Base-by-base conservation (phyloP, 2,329 filamentous ascomycete genomes). In the Neofusicoccum parvum region DNA sequence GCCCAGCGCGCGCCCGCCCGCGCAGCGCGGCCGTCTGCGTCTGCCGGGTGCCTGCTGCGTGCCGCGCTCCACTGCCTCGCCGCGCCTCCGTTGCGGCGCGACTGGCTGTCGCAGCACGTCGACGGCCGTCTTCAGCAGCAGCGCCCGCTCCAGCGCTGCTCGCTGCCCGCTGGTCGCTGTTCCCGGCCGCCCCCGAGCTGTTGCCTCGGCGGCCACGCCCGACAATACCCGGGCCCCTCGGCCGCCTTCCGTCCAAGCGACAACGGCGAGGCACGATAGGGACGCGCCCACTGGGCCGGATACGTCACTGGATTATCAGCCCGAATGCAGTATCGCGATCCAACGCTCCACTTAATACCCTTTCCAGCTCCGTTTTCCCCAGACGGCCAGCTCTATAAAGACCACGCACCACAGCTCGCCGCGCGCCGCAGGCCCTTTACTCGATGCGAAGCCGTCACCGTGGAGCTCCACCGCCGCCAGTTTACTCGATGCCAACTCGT, bases 141-240 rank as follows among this genome's bases (percentile, higher is more conserved):
- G 46, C 46, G 32, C 15, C 14, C 23, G 32, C 49, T 51, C 49
- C 46, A 49, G 20, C 45, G 20, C 3, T 23, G 23, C 23, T 23
- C 23, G 23, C 23, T 23, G 23, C 23, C 23, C 23, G 23, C 23
- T 23, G 23, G 23, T 23, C 3, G 23, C 32, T 15, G 49, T 5
- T 51, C 39, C 54, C 54, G 54, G 54, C 32, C 11, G 23, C 39
- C 39, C 14, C 54, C 54, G 54, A 46, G 41, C 41, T n/a, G 17
- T 20, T 45, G 54, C 54, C 54, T 59, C 54, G 54, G 20, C 56
- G 56, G 56, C 41, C 56, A 48, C 12, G 41, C 48, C 56, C 56
- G 56, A 60, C 56, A 48, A 60, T 60, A 60, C 56, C 56, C 56
- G 56, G 41, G 56, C 41, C 56, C 41, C 56, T 60, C 56, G 56